Base-by-base conservation (phyloP, 768 basidiomycete genomes). In the Hericium rajendrae region DNA sequence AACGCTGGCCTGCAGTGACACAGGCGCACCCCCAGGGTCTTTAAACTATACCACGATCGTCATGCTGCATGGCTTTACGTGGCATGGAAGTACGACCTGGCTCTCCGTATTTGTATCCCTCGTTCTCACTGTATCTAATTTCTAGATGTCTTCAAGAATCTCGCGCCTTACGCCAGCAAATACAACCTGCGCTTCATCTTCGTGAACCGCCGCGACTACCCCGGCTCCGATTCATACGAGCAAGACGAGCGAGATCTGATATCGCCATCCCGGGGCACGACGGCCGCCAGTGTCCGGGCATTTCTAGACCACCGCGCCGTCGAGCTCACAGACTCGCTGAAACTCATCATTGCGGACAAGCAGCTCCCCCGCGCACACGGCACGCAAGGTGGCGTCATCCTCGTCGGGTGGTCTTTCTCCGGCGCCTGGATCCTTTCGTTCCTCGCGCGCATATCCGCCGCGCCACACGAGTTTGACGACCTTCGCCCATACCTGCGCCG, bases 151-250 rank as follows among this genome's bases (percentile, higher is more conserved):
- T 26, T 15, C 40, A 57, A 56, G 48, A 10, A 55, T 28, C 5
- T 61, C 43, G 40, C 39, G 38, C 38, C 61, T 39, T 50, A 20
- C 28, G 57, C 66, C 1, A 26, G 52, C 5, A 49, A 54, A 18
- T 53, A 59, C 46, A 59, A 60, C n/a, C 40, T 59, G 0, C 62
- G 66, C 9, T 38, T 65, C 16, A 49, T 67, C 22, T 41, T 57
- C 12, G 39, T 65, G 10, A 67, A 63, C 51, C 59, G 63, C 8
- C 63, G 64, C 1, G 66, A 63, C 52, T 67, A 65, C 43, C 63
- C 59, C 3, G 60, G 60, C 3, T 57, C 63, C 10, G 48, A 51
- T 11, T 62, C 62, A n/a, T 62, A 52, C 51, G 48, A 53, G 0
- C 51, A 41, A 13, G 49, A 48, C 1, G 66, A 67, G 24, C 54